These are phyloP conservation scores for Lepiota brunneoincarnata DNA, from an alignment of 768 basidiomycete species.

Conservation along the genomic window DNA sequence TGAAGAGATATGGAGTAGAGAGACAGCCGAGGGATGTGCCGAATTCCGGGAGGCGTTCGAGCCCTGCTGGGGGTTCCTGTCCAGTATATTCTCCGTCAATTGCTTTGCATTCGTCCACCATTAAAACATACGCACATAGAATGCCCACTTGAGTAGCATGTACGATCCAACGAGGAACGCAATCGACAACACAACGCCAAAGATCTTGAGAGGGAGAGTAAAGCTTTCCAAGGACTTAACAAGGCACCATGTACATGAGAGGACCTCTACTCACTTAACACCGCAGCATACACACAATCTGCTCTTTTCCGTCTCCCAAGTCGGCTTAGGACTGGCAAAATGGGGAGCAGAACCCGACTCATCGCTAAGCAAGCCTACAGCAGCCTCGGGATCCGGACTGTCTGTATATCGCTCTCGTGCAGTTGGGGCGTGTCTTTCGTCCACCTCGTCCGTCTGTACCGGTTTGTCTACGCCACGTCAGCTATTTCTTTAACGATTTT, in stretches of 20 bases:
- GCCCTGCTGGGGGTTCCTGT: slow-evolving; percentile 47
- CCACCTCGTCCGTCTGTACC: slow-evolving; percentile 40
- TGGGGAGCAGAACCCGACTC: slow-evolving; percentile 30
- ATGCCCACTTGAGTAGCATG: slow-evolving; percentile 45
- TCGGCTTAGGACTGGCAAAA: slow-evolving; percentile 24
- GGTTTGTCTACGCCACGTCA: slow-evolving; percentile 33
- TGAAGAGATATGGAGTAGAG: slow-evolving; percentile 42
- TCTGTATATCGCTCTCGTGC: neutral
- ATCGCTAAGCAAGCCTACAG: slow-evolving; percentile 26
- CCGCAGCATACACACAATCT: slow-evolving; percentile 54
- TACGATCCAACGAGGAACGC: slow-evolving; percentile 39
- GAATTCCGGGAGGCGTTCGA: slow-evolving; percentile 56
- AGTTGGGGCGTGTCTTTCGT: slow-evolving; percentile 27
- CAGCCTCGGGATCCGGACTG: slow-evolving; percentile 2
- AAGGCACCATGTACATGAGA: neutral
- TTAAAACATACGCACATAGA: slow-evolving; percentile 33
- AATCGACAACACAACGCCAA: slow-evolving; percentile 45
- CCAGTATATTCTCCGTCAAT: neutral
- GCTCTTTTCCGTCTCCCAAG: slow-evolving; percentile 23
- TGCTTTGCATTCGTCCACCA: neutral
- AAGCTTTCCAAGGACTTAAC: slow-evolving; percentile 33
- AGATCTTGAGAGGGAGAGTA: slow-evolving; percentile 50
- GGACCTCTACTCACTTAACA: slow-evolving; percentile 33
- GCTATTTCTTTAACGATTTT: no score
- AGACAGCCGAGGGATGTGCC: slow-evolving; percentile 51